phyloP scores from a whole-genome alignment of 169 alveolate genomes.

The Eimeria praecox region DNA sequence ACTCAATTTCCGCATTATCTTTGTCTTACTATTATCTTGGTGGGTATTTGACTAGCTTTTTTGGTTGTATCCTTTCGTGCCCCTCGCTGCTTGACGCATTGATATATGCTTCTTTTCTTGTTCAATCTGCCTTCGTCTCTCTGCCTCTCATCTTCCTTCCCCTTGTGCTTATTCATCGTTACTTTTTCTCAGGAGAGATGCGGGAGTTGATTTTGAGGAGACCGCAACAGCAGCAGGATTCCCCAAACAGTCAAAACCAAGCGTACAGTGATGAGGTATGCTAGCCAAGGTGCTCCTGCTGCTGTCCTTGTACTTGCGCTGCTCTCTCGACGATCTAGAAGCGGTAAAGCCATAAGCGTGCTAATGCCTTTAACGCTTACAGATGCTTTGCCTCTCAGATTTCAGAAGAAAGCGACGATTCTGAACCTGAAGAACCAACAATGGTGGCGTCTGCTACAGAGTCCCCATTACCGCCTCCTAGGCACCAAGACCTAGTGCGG shows the following conservation, averaged over 20 bases:
- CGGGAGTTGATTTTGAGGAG: constrained; percentile 91
- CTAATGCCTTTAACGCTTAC: background rate
- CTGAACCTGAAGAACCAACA: constrained; percentile 32
- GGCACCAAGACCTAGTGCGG: constrained; percentile 28
- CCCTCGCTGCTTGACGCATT: background rate
- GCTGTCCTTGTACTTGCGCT: background rate
- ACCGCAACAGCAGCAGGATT: constrained; percentile 83
- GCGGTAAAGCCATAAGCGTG: no score
- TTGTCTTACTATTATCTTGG: background rate
- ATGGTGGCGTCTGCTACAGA: constrained; percentile 2
- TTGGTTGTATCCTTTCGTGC: background rate
- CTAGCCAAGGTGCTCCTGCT: background rate
- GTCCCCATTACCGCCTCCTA: background rate
- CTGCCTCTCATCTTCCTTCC: background rate
- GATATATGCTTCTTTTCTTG: background rate
- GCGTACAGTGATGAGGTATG: constrained; percentile 35
- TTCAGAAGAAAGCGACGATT: constrained; percentile 59
- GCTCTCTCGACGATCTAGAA: background rate
- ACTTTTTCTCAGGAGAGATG: constrained; percentile 77
- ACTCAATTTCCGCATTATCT: background rate
- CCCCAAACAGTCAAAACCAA: background rate
- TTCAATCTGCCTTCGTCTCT: background rate
- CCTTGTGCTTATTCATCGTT: background rate
- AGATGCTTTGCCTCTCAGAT: background rate
- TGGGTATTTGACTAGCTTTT: background rate